A percentile compares a stretch with the other conserved stretches of the same genome.
phyloP scores from a whole-genome alignment of 306 rosid genomes.

The Cicer chorassanicum region DNA sequence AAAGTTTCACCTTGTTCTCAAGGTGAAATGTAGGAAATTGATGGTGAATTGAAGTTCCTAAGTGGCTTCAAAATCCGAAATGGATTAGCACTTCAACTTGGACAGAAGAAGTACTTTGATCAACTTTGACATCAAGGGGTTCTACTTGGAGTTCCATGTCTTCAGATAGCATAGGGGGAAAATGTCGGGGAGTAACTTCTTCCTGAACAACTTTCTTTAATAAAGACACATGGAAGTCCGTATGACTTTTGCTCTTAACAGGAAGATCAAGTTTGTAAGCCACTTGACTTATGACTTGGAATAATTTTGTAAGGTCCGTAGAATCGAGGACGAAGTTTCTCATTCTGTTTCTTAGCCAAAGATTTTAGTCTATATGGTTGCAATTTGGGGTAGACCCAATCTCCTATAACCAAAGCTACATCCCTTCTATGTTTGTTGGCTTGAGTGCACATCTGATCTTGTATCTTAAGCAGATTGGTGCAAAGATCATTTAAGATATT shows the following conservation, averaged over 20 bases:
- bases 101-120: not conserved
- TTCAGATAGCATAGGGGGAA: not conserved
- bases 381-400: not conserved
- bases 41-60: not conserved
- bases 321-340: not conserved
- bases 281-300: not conserved
- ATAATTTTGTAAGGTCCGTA: not conserved
- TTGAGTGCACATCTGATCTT: too few species aligned
- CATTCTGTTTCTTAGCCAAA: not conserved
- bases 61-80: not conserved
- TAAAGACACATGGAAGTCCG: not conserved
- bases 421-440: too few species aligned
- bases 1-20: not conserved
- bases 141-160: not conserved
- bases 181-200: not conserved
- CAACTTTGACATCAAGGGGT: not conserved
- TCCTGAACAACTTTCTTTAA: not conserved
- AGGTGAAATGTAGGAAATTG: not conserved
- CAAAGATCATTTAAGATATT: too few species aligned
- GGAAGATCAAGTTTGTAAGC: not conserved
- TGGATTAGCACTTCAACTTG: not conserved
- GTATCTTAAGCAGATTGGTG: too few species aligned
- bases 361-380: not conserved
- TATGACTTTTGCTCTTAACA: not conserved
- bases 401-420: not conserved